Evolutionary conservation across 225 moss, liverwort and hornwort species (phyloP), one percentile per base, ranked within the genome.

Genomic region (Physcomitrellopsis africana): DNA sequence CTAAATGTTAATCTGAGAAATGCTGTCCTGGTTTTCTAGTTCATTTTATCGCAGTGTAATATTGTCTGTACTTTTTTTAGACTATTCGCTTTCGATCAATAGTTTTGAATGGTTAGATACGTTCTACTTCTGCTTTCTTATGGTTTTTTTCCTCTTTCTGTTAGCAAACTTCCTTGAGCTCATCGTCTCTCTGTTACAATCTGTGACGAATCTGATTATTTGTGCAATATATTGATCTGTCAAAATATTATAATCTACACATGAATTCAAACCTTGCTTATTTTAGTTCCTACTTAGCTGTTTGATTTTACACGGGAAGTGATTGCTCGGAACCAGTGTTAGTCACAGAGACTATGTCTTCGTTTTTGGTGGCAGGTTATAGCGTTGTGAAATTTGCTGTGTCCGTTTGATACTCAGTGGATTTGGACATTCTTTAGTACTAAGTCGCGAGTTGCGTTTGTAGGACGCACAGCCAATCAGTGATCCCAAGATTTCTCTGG

Each of bases 381-480:
- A 45, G 27, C 58, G 44, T 17, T n/a, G 16, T 9, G 52, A 22
- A 11, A 26, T 22, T 47, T 60, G 29, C 41, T 73, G 55, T 53
- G 24, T 55, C 32, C 1, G 5, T 24, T n/a, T 55, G 26, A n/a
- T 46, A 56, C 45, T 37, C 17, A 10, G 16, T 59, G 20, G 18
- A 37, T 59, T n/a, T 37, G 9, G 10, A 65, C 9, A 24, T 16
- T 19, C 48, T 48, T 46, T 17, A 47, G 29, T 12, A 65, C 74
- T 74, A 9, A 66, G 45, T 24, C 11, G 55, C 72, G 11, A 4
- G 58, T 67, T 8, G 11, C 63, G 37, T 57, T 65, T 72, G 57
- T 77, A 92, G 90, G 81, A 71, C 48, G 81, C 76, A 57, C 83
- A 82, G 51, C 83, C 78, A 73, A 88, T 79, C 47, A 42, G 59